These are phyloP conservation scores for Agaricus subrufescens DNA, from an alignment of 768 basidiomycete genomes.

Conservation along the genomic window DNA sequence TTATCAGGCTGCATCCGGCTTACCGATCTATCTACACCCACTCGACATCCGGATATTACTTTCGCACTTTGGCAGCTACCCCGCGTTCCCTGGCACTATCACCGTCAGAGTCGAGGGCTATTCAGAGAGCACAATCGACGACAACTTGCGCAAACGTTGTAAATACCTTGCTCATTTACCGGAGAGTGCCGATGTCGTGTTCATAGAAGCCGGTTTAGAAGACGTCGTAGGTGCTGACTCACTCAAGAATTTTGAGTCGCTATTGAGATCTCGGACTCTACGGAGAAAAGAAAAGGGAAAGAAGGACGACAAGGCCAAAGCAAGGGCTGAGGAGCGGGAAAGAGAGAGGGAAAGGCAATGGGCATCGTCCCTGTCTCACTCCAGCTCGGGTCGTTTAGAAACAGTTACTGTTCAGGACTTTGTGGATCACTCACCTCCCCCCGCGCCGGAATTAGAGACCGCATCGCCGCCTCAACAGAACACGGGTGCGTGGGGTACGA, in stretches of 20 bases:
- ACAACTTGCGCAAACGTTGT: constrained; percentile 90
- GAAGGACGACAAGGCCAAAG: constrained; percentile 84
- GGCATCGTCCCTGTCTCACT: constrained; percentile 12
- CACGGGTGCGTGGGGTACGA: constrained; percentile 69
- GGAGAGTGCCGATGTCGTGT: constrained; percentile 88
- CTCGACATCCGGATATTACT: constrained; percentile 92
- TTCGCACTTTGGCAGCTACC: constrained; percentile 76
- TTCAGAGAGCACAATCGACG: constrained; percentile 79
- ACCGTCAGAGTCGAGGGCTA: constrained; percentile 74
- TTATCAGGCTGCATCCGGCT: constrained; percentile 91
- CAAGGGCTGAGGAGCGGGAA: constrained; percentile 73
- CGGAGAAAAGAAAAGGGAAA: constrained; percentile 77
- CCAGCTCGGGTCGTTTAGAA: constrained; percentile 11
- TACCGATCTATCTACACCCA: constrained; percentile 90
- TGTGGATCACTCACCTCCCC: constrained; percentile 18
- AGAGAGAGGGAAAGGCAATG: constrained; percentile 47
- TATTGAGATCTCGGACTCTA: constrained; percentile 68
- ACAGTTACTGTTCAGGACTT: constrained; percentile 19
- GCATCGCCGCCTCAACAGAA: constrained; percentile 15
- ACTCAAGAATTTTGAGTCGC: constrained; percentile 77
- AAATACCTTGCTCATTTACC: constrained; percentile 94
- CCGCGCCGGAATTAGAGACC: not conserved
- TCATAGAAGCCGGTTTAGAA: constrained; percentile 83
- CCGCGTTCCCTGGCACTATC: constrained; percentile 81
- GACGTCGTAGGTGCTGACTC: constrained; percentile 73